Evolutionary conservation across 345 rosid genomes (phyloP).

Genomic region (Cardamine chenopodiifolia): DNA sequence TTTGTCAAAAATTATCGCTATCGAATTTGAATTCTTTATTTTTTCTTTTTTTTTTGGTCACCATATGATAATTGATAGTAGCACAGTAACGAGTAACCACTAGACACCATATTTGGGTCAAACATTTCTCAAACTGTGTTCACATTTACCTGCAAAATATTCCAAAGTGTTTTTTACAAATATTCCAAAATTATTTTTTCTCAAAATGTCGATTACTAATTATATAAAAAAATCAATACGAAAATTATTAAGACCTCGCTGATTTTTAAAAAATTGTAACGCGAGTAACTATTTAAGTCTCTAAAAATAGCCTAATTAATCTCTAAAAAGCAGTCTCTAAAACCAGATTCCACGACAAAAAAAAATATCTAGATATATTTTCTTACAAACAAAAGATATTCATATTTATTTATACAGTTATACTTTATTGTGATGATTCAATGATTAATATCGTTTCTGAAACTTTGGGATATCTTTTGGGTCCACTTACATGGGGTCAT

Average conservation of each 20-base stretch:
- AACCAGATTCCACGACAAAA: neutral
- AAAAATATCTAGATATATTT: neutral
- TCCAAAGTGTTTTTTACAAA: too few species aligned
- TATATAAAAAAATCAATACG: neutral
- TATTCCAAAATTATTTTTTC: neutral
- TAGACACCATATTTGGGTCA: neutral
- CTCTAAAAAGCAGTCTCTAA: neutral
- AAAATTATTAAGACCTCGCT: neutral
- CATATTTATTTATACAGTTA: neutral
- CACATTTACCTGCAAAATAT: too few species aligned
- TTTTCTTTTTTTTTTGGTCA: too few species aligned
- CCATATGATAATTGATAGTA: too few species aligned
- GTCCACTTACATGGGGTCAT: conserved; percentile 32
- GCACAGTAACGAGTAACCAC: too few species aligned
- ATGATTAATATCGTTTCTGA: conserved; percentile 10
- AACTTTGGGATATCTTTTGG: conserved; percentile 23
- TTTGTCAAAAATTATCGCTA: too few species aligned
- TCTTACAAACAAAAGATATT: neutral
- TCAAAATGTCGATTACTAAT: neutral
- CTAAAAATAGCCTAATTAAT: neutral
- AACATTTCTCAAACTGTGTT: too few species aligned
- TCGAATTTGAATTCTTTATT: too few species aligned
- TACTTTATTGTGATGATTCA: neutral
- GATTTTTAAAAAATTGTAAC: neutral
- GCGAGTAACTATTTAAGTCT: neutral